Base-by-base conservation (phyloP, 2,329 filamentous ascomycete genomes). In the Atkinsonella hypoxylon region DNA sequence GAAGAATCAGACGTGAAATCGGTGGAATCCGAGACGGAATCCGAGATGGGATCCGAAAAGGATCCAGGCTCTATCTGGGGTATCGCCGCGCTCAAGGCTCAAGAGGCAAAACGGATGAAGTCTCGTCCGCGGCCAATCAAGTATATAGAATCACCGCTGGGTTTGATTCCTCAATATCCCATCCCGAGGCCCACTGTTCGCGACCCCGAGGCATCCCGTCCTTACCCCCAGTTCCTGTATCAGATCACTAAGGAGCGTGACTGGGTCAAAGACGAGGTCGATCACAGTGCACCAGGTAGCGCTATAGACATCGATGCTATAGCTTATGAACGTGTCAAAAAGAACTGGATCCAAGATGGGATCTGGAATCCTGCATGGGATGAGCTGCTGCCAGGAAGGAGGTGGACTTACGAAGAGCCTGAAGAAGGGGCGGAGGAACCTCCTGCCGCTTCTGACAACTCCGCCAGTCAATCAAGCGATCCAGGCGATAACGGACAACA, bases 291-390 rank as follows among this genome's bases (percentile, higher is more conserved):
- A 22, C 45, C 18, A 4, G 46, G 31, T n/a, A 48, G 11, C 2
- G 20, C 7, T 8, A 18, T 48, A 17, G 46, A 46, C 17, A 10
- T 46, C 46, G 13, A 41, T 50, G 34, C 17, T 11, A 31, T 51
- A 12, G 50, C 42, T 41, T 53, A 52, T 15, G 5, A 55, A 34
- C 46, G 46, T n/a, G 48, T 56, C 43, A 55, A 53, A 42, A 10
- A 45, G 17, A 51, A 43, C 44, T 54, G 51, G 52, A 41, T 43
- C 9, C 3, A 53, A 22, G 51, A 51, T 52, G 43, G 34, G 6
- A 47, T 54, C 17, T 55, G 52, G 52, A 49, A 47, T 13, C 26
- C 48, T 5, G 34, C 49, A 41, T 54, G 52, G 54, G 52, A 38
- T 6, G 39, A 49, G 26, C 34, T 49, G 8, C 34, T 49, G 11